Evolutionary conservation across 306 rosid genomes (phyloP).

Genomic region (Cucurbita maxima): DNA sequence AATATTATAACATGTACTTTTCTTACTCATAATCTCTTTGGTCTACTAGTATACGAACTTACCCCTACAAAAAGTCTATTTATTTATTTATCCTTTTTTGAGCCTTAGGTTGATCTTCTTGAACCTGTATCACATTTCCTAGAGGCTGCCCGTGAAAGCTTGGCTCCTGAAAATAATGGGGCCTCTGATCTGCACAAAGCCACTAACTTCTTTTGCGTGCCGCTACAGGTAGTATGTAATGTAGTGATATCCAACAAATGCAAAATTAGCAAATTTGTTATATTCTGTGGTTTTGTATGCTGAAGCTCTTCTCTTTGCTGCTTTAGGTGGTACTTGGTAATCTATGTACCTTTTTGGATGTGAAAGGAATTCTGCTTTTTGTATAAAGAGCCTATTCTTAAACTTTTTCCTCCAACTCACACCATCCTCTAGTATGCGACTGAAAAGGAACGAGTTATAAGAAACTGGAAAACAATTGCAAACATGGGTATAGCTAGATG

Average conservation of each 20-base stretch:
- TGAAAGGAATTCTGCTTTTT: neutral
- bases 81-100: neutral
- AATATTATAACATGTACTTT: neutral
- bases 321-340: neutral
- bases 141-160: conserved; percentile 67
- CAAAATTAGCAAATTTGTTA: neutral
- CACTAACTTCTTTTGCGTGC: conserved; percentile 56
- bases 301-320: neutral
- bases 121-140: conserved; percentile 94
- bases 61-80: conserved; percentile 3
- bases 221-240: conserved; percentile 61
- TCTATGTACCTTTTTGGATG: neutral
- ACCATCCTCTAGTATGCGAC: neutral
- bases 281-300: neutral
- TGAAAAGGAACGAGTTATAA: neutral
- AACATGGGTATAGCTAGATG: neutral
- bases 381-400: neutral
- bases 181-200: conserved; percentile 53
- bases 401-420: neutral
- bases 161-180: conserved; percentile 33
- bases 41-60: neutral
- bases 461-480: neutral
- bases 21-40: neutral
- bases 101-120: conserved; percentile 79
- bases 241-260: neutral